These are phyloP conservation scores for Epichloe baconii DNA, from an alignment of 2,329 filamentous ascomycete genomes.

Conservation along the genomic window DNA sequence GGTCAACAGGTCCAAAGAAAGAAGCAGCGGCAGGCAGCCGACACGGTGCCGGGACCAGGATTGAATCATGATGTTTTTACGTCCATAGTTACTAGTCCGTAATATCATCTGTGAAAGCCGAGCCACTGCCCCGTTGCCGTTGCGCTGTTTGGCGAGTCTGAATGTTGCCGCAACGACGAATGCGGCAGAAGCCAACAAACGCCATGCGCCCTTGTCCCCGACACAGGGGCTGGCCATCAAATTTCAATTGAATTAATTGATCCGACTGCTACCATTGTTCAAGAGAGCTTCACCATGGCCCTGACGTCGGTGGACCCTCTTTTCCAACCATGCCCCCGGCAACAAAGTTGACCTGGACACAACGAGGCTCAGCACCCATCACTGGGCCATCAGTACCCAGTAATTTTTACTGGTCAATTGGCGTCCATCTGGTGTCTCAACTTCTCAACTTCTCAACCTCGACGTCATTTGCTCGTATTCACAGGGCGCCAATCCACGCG, in stretches of 20 bases:
- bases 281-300: no score
- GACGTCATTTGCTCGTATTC: background rate
- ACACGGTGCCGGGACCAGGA: no score
- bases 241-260: background rate
- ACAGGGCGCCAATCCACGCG: background rate
- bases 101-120: no score
- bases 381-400: background rate
- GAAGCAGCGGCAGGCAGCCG: conserved; percentile 1
- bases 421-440: background rate
- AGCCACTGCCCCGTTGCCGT: no score
- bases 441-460: background rate
- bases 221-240: background rate
- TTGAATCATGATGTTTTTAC: no score
- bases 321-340: background rate
- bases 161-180: no score
- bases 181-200: no score
- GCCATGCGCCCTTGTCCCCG: background rate
- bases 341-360: no score
- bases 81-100: no score
- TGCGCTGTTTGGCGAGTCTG: no score
- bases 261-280: no score
- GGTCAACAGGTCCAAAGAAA: background rate
- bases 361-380: background rate
- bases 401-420: no score
- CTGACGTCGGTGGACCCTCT: background rate